A percentile compares a stretch with the other conserved stretches of the same genome.
Evolutionary conservation across 2,329 filamentous ascomycete genomes (phyloP).

Genomic region (Claviceps spartinae): DNA sequence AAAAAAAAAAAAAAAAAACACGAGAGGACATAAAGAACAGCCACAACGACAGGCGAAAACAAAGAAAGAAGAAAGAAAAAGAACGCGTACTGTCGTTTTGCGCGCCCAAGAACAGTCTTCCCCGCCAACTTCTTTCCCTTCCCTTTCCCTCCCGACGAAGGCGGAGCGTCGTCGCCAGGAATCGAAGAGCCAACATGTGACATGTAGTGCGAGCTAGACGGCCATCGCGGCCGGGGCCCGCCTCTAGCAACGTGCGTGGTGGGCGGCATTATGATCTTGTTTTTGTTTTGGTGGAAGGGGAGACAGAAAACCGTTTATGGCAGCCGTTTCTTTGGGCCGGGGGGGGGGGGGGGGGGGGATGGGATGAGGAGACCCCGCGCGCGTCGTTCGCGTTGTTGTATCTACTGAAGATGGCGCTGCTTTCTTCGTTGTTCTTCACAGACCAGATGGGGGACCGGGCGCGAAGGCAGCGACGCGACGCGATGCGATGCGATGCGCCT

Average conservation of each 20-base stretch:
- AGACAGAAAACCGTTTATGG: not conserved
- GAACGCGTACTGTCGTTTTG: slow-evolving; percentile 1
- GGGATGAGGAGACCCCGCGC: not conserved
- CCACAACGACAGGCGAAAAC: not conserved
- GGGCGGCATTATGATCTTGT: not conserved
- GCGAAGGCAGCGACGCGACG: not conserved
- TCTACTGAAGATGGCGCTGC: no score
- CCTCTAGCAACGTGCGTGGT: not conserved
- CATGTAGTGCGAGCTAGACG: not conserved
- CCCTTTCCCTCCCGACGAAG: not conserved
- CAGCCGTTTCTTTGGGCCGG: not conserved
- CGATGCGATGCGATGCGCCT: not conserved
- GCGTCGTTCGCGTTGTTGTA: no score
- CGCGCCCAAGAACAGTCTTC: slow-evolving; percentile 2
- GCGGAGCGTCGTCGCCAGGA: not conserved
- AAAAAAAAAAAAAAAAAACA: no score
- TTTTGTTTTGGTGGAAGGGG: not conserved
- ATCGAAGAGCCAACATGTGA: no score
- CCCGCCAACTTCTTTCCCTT: not conserved
- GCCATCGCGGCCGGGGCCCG: not conserved
- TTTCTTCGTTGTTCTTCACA: no score
- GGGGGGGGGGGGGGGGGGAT: not conserved
- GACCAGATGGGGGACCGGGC: no score
- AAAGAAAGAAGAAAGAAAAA: not conserved
- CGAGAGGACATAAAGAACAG: not conserved